Conservation (phyloP, 345 rosid species). For the Gossypium rotundifolium region DNA sequence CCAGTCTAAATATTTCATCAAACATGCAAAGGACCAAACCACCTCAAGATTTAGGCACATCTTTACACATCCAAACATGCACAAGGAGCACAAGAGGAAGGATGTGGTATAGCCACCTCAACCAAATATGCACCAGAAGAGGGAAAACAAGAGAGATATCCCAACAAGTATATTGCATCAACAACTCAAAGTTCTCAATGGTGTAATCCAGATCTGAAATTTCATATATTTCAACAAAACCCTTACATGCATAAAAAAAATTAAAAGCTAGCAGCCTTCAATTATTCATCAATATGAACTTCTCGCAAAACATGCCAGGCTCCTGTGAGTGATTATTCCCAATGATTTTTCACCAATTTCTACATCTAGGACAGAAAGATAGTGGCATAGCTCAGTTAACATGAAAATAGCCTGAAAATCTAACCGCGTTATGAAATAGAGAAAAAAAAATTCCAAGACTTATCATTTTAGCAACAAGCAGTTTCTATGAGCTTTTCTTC, state of each 20-base stretch:
- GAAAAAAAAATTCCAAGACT: not conserved
- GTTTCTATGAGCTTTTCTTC: not conserved
- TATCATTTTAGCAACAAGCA: not conserved
- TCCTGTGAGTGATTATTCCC: not conserved
- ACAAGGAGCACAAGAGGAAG: not conserved
- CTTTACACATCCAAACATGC: not conserved
- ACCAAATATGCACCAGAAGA: not conserved
- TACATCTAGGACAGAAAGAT: not conserved
- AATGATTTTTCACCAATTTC: not conserved
- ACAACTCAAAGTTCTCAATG: not conserved
- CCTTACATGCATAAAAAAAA: not conserved
- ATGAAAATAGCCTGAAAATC: not conserved
- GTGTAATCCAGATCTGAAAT: not conserved
- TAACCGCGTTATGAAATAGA: not conserved
- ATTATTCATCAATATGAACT: not conserved
- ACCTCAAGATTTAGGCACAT: not conserved
- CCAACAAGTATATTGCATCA: not conserved
- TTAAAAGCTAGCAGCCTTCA: not conserved
- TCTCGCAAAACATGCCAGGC: not conserved
- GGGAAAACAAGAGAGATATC: not conserved
- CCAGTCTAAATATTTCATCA: not conserved
- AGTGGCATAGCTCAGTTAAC: not conserved
- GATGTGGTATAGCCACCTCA: not conserved
- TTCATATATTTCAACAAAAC: not conserved
- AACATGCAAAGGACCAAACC: not conserved